Base-by-base conservation (phyloP, 1,284 basidiomycete species). In the Retiboletus flavoniger region DNA sequence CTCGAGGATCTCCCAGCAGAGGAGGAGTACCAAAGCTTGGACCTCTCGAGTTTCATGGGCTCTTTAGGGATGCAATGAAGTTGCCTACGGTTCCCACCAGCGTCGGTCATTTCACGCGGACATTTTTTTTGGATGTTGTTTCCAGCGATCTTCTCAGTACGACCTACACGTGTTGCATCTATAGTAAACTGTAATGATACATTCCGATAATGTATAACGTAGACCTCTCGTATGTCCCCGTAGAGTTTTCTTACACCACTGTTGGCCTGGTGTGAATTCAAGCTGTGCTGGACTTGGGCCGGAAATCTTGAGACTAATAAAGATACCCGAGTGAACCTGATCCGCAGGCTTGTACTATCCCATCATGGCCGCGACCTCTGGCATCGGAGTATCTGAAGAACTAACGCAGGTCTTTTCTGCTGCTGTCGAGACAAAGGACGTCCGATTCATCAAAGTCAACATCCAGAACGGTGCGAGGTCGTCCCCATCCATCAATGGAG, bases 1-100 rank as follows among this genome's bases (percentile, higher is more conserved):
- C 74, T 97, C 53, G 93, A 95, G 64, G 94, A 95, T 63, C 75
- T 96, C 42, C 93, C 93, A 11, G 76, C 88, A 35, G 93, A 95
- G 68, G 90, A 94, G 55, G 93, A 97, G 73, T 96, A 96, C 68
- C 85, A 92, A 64, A 84, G 84, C 50, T 73, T 96, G 63, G 91
- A 93, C 64, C 75, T 96, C 58, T 85, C 88, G 51, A 87, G 81
- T 68, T 96, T 95, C 75, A 87, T 93, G 84, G 82, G 83, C 54
- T 88, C 90, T 31, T 74, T 92, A 50, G 79, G 78, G 61, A 74
- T 69, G 68, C 42, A 66, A 28, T 72, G 41, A 62, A 50, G 28
- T 26, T 41, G 28, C 26, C 24, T 28, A 28, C 34, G 14, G 14
- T 34, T 8, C 35, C 19, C 29, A 45, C 34, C 28, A 26, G 7